phyloP scores from a whole-genome alignment of 208 protist species.

The Spironucleus salmonicida region DNA sequence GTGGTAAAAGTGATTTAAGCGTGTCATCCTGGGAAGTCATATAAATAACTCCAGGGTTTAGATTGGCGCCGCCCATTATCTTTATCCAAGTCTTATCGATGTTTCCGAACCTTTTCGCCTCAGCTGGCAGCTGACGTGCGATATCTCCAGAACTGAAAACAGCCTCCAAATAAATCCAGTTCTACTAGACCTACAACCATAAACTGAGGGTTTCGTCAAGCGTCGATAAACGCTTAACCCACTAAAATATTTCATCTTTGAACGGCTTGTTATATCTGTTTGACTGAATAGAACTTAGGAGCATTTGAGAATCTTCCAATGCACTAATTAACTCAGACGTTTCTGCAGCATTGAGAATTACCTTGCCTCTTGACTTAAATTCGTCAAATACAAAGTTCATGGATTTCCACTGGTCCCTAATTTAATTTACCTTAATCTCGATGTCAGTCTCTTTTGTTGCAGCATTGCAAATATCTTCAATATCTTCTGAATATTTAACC shows the following conservation, averaged over 20 bases:
- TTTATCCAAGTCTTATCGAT: conserved; percentile 77
- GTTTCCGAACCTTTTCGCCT: conserved; percentile 75
- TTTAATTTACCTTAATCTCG: conserved; percentile 66
- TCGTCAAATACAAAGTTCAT: conserved; percentile 69
- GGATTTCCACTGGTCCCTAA: conserved; percentile 67
- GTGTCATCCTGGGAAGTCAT: conserved; percentile 64
- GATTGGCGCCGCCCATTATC: conserved; percentile 55
- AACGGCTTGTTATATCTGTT: conserved; percentile 65
- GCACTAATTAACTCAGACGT: conserved; percentile 62
- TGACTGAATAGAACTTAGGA: conserved; percentile 64
- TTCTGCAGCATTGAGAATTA: conserved; percentile 71
- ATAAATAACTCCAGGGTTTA: conserved; percentile 52
- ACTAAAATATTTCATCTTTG: conserved; percentile 68
- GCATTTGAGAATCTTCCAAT: conserved; percentile 77
- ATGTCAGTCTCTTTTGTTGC: conserved; percentile 81
- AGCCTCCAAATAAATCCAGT: conserved; percentile 87
- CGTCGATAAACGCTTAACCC: conserved; percentile 74
- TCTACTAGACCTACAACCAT: conserved; percentile 67
- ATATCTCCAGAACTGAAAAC: conserved; percentile 77
- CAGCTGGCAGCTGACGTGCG: conserved; percentile 77
- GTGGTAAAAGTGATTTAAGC: conserved; percentile 64
- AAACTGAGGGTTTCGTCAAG: conserved; percentile 74
- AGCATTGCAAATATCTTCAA: conserved; percentile 74
- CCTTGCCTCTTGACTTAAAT: conserved; percentile 71
- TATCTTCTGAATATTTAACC: conserved; percentile 63